Conservation (phyloP, 2,329 filamentous ascomycete species). For the Pestalotiopsis fici region DNA sequence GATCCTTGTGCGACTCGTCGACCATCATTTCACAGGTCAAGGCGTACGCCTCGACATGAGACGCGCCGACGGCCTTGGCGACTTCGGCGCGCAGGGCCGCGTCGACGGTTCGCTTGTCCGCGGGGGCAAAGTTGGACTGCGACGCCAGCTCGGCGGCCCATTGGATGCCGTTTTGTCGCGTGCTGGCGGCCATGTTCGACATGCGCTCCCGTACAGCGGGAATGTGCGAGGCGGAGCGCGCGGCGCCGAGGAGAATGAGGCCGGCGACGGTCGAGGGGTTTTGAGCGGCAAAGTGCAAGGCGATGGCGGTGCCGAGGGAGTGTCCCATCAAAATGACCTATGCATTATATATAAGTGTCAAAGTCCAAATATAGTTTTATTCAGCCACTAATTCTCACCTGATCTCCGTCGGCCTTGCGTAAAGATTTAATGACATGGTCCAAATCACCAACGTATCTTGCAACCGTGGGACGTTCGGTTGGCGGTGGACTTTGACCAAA, state of each 20-base stretch:
- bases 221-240: conserved; percentile 29
- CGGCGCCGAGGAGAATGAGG: conserved; percentile 32
- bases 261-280: conserved; percentile 24
- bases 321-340: conserved; percentile 31
- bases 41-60: conserved; percentile 31
- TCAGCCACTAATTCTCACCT: neutral
- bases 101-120: conserved; percentile 17
- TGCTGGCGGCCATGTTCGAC: conserved; percentile 25
- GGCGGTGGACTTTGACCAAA: conserved; percentile 24
- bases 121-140: conserved; percentile 28
- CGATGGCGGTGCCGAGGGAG: conserved; percentile 35
- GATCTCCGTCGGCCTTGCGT: conserved; percentile 11
- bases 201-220: conserved; percentile 30
- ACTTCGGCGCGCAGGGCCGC: conserved; percentile 18
- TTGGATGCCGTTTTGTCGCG: conserved; percentile 26
- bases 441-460: conserved; percentile 27
- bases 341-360: neutral
- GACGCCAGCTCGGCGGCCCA: conserved; percentile 27
- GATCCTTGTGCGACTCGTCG: conserved; percentile 28
- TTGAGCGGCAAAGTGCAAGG: conserved; percentile 34
- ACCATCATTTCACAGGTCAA: conserved; percentile 30
- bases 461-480: conserved; percentile 17
- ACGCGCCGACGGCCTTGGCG: conserved; percentile 28
- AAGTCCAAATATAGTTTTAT: too few relatives aligned
- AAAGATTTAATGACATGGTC: conserved; percentile 21